Conservation (phyloP, 768 basidiomycete genomes). For the Kondoa malvinella region DNA sequence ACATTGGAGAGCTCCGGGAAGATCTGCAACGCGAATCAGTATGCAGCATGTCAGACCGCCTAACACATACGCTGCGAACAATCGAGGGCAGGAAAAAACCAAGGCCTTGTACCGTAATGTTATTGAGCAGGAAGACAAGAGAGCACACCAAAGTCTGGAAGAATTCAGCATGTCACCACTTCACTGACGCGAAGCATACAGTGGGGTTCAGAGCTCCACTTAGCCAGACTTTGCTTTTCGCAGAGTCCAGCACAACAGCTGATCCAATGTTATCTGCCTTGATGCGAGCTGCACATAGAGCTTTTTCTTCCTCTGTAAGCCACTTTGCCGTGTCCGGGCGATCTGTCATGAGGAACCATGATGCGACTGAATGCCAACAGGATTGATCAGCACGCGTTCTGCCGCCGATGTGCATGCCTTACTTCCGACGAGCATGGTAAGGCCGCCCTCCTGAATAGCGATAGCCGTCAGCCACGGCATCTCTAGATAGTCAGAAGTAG, state of each 20-base stretch:
- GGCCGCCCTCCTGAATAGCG: conserved; percentile 20
- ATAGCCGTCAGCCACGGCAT: no score
- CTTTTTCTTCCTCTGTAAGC: conserved; percentile 19
- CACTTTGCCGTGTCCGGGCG: conserved; percentile 17
- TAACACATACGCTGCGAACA: conserved; percentile 19
- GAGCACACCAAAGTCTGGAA: conserved; percentile 19
- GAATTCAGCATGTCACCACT: no score
- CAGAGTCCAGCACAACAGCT: conserved; percentile 22
- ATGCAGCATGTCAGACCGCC: no score
- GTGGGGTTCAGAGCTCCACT: conserved; percentile 16
- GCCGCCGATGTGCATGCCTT: no score
- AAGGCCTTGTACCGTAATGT: conserved; percentile 20
- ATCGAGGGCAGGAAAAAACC: conserved; percentile 22
- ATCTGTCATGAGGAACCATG: conserved; percentile 19
- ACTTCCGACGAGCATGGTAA: conserved; percentile 13
- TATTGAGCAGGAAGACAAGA: conserved; percentile 27
- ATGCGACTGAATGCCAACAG: no score
- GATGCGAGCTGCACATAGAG: conserved; percentile 22
- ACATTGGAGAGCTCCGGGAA: conserved; percentile 17
- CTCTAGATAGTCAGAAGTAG: no score
- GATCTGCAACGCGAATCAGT: no score
- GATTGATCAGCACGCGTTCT: no score
- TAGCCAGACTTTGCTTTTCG: conserved; percentile 14
- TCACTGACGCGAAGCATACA: no score
- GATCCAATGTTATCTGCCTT: conserved; percentile 25